Percentiles rank a stretch among this genome's conserved stretches.
phyloP scores from a whole-genome alignment of 176 grass and related monocot genomes.

The Calamus simplicifolius region DNA sequence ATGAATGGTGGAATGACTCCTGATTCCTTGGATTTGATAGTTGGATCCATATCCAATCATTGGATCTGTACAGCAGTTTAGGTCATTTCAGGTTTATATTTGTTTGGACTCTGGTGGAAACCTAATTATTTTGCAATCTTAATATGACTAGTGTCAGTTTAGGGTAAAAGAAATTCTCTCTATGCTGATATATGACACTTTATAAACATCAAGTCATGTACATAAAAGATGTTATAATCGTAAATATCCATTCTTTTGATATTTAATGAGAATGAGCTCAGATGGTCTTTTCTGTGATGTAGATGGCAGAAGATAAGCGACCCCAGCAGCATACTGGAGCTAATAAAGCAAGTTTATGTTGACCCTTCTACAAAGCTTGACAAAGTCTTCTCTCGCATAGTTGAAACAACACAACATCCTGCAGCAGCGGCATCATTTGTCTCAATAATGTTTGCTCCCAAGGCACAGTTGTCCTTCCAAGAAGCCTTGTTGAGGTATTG shows the following conservation, averaged over 20 bases:
- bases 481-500: conserved; percentile 60
- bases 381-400: conserved; percentile 78
- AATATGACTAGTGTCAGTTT: too few species aligned
- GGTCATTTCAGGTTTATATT: too few species aligned
- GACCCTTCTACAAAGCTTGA: conserved; percentile 87
- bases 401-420: conserved; percentile 83
- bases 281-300: conserved; percentile 22
- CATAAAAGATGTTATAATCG: too few species aligned
- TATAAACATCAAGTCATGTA: too few species aligned
- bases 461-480: conserved; percentile 59
- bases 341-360: conserved; percentile 90
- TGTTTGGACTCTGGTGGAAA: too few species aligned
- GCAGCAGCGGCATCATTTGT: conserved; percentile 89
- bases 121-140: too few species aligned
- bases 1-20: too few species aligned
- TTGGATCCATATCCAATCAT: too few species aligned
- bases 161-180: too few species aligned
- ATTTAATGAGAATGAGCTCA: background rate
- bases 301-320: conserved; percentile 96
- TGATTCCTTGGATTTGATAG: too few species aligned
- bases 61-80: too few species aligned
- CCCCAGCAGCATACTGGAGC: conserved; percentile 61
- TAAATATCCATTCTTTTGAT: conserved; percentile 15
- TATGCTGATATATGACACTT: too few species aligned
- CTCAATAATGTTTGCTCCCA: conserved; percentile 95